Evolutionary conservation across 768 basidiomycete genomes (phyloP), one percentile per base, ranked within the genome.

Genomic region (Termitomyces sp.): DNA sequence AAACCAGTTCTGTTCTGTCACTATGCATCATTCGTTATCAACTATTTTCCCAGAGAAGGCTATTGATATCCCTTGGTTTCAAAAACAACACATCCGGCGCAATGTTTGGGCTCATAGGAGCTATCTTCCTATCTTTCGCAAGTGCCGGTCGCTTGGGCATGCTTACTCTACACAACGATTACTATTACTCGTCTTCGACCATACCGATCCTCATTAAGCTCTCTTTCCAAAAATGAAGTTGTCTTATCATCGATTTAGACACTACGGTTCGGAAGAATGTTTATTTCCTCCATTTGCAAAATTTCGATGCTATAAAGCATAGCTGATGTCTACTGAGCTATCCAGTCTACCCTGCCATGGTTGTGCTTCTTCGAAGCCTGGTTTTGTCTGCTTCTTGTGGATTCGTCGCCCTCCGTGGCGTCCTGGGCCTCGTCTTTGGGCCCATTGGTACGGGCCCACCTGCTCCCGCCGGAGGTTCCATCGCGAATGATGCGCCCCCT

Each of bases 401-500:
- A 14, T 36, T 61, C 10, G 20, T 61, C 46, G 40, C 58, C 24
- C 38, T 45, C 45, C 51, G 49, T 54, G 24, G 52, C 26, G 54
- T 50, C 3, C 45, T 52, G 45, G 64, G 59, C 26, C 38, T 63
- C 26, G 56, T 66, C 16, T 66, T 70, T 57, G 67, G 67, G 24
- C 68, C 69, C 38, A 67, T 70, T 49, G 62, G 62, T 46, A 70
- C 66, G 0, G 62, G 63, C 44, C 53, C 56, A 10, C 69, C 69
- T 53, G 58, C 58, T 6, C 67, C 67, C 26, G 64, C 67, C 42
- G 69, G 69, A 33, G 67, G 67, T 35, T 57, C 56, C 40, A 60
- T 70, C 42, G 66, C 68, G 20, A 66, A 63, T 54, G 63, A 64
- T 33, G 61, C 61, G 46, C 69, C 72, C 22, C 71, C 72, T 10